Evolutionary conservation across 2,329 filamentous ascomycete genomes (phyloP), one percentile per base, ranked within the genome.

Genomic region (Byssothecium circinans): DNA sequence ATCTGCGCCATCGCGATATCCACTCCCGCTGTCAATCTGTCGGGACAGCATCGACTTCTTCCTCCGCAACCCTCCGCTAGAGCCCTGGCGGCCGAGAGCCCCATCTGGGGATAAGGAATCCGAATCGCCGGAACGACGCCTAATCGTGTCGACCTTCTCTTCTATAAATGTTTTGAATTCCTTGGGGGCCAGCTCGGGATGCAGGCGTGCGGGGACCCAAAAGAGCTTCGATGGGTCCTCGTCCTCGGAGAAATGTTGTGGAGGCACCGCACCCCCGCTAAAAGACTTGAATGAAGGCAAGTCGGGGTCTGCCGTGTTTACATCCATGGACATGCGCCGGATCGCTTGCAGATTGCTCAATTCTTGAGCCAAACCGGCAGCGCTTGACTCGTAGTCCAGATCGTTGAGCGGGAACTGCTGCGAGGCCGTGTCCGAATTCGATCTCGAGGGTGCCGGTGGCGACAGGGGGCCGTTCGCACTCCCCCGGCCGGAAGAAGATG

Each of bases 91-190:
- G 52, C 83, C 75, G 63, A 82, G 52, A 18, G 55, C 47, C 58
- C 78, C 74, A 53, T 86, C 80, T 5, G 80, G 73, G 23, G 84
- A 82, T 38, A 91, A 74, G 78, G 78, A 54, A 79, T 86, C 57
- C 86, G 69, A 61, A 38, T 72, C 90, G 19, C 87, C 86, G 1
- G 91, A 95, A 60, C 89, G 83, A 57, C 91, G 81, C 68, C 90
- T 86, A 60, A 97, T 95, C 29, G 89, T 87, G 59, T 96, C 88
- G 11, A 96, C 89, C 64, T 91, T 86, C 53, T 91, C 95, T 64
- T 99, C 92, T 2, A 99, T 81, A 59, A 97, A 99, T 1, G 87
- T 92, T 72, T 95, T 96, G 78, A 97, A 99, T 60, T 96, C 94
- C 65, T 88, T 91, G 1, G 94, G 94, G 2, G 94, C 94, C 40